Conservation (phyloP, 164 flowering plant species). For the Vitis labrusca region DNA sequence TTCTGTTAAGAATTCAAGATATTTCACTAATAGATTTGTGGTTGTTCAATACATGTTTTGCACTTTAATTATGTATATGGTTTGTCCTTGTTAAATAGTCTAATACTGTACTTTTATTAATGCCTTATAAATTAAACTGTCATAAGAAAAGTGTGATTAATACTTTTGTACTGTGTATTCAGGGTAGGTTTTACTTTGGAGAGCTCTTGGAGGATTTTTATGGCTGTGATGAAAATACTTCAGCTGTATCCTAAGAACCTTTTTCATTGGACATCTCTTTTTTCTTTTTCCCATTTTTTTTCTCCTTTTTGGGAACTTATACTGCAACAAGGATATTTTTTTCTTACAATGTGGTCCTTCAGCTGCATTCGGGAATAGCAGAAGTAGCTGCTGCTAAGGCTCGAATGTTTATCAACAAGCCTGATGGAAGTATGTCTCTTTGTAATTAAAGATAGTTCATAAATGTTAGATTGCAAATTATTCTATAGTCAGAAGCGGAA, state of each 20-base stretch:
- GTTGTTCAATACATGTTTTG: background rate
- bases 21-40: background rate
- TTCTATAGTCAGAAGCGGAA: no score
- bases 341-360: constrained; percentile 27
- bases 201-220: constrained; percentile 56
- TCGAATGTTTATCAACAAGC: constrained; percentile 93
- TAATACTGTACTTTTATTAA: background rate
- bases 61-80: background rate
- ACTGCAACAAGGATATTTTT: constrained; percentile 1
- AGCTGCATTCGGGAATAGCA: constrained; percentile 93
- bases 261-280: background rate
- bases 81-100: background rate
- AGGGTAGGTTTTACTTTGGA: constrained; percentile 98
- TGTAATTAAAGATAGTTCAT: background rate
- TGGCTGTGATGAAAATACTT: constrained; percentile 68
- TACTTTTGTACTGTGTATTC: constrained; percentile 15
- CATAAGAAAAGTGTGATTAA: background rate
- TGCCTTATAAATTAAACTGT: background rate
- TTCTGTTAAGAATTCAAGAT: background rate
- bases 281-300: background rate
- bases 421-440: constrained; percentile 86
- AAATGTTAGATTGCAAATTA: no score
- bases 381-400: constrained; percentile 99
- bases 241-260: constrained; percentile 46
- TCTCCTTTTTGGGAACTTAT: background rate